Evolutionary conservation across 2,329 filamentous ascomycete genomes (phyloP).

Genomic region (Chaetomiaceae sp.): DNA sequence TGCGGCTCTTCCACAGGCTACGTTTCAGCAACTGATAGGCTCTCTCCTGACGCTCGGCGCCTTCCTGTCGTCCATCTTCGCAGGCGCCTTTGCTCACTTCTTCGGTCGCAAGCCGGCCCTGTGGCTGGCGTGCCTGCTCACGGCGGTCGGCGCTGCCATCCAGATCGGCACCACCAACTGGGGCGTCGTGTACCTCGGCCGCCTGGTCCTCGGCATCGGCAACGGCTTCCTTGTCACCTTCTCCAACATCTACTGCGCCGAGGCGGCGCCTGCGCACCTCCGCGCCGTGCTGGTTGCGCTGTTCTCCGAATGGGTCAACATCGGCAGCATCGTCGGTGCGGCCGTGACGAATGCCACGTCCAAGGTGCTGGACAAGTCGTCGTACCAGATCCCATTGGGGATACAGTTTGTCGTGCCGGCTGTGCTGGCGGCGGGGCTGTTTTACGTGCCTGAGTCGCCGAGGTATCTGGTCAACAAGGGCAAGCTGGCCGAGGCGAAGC

Average conservation of each 20-base stretch:
- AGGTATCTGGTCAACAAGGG: slow-evolving; percentile 37
- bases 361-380: slow-evolving; percentile 32
- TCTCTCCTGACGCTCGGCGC: slow-evolving; percentile 46
- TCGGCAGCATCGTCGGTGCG: slow-evolving; percentile 42
- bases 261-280: slow-evolving; percentile 41
- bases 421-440: slow-evolving; percentile 38
- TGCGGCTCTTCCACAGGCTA: slow-evolving; percentile 29
- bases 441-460: slow-evolving; percentile 42
- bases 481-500: slow-evolving; percentile 22
- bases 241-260: slow-evolving; percentile 42
- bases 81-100: slow-evolving; percentile 41
- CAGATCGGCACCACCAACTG: slow-evolving; percentile 37
- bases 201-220: slow-evolving; percentile 38
- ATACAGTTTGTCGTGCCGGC: slow-evolving; percentile 41
- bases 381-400: slow-evolving; percentile 43
- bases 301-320: slow-evolving; percentile 44
- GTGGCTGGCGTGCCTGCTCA: slow-evolving; percentile 43
- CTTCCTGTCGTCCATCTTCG: slow-evolving; percentile 42
- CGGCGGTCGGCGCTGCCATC: slow-evolving; percentile 37
- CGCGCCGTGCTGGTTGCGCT: slow-evolving; percentile 43
- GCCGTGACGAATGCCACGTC: slow-evolving; percentile 38
- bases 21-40: slow-evolving; percentile 47
- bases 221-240: slow-evolving; percentile 42
- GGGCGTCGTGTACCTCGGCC: slow-evolving; percentile 39
- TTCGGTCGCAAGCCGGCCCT: slow-evolving; percentile 41